Conservation (phyloP, 2,329 filamentous ascomycete species). For the Rhexocercosporidium sp. region DNA sequence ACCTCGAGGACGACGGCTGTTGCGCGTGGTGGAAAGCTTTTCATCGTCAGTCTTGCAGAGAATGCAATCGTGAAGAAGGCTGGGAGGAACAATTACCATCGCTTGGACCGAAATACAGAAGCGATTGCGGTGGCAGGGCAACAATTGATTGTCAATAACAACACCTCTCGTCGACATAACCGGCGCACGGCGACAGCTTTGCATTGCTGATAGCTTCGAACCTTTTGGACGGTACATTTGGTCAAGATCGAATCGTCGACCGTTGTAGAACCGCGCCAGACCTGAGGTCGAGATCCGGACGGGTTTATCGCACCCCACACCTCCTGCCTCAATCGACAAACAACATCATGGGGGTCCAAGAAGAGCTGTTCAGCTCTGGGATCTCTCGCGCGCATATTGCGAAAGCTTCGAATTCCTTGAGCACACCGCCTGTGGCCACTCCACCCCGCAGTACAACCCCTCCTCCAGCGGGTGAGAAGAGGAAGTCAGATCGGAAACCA, state of each 20-base stretch:
- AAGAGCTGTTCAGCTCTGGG: conserved; percentile 35
- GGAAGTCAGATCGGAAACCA: conserved; percentile 39
- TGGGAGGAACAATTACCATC: conserved; percentile 15
- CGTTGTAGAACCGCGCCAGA: background rate
- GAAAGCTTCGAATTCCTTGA: conserved; percentile 35
- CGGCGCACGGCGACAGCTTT: conserved; percentile 9
- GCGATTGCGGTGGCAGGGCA: conserved; percentile 37
- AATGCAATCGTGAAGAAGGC: conserved; percentile 27
- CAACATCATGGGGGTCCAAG: conserved; percentile 37
- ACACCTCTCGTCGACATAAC: conserved; percentile 16
- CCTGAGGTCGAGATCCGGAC: background rate
- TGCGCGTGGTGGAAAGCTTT: conserved; percentile 22
- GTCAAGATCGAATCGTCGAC: background rate
- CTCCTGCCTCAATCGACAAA: conserved; percentile 2
- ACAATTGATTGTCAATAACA: conserved; percentile 27
- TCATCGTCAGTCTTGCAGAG: conserved; percentile 19
- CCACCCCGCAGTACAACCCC: conserved; percentile 42
- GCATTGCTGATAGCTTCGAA: conserved; percentile 2
- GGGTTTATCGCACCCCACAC: background rate
- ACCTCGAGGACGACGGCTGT: conserved; percentile 13
- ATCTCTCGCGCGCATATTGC: conserved; percentile 33
- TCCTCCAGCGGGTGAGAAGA: conserved; percentile 38
- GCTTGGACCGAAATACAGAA: conserved; percentile 11
- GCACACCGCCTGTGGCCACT: conserved; percentile 38
- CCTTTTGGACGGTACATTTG: background rate